phyloP scores from a whole-genome alignment of 2,329 filamentous ascomycete genomes.

The Colletotrichum phormii region DNA sequence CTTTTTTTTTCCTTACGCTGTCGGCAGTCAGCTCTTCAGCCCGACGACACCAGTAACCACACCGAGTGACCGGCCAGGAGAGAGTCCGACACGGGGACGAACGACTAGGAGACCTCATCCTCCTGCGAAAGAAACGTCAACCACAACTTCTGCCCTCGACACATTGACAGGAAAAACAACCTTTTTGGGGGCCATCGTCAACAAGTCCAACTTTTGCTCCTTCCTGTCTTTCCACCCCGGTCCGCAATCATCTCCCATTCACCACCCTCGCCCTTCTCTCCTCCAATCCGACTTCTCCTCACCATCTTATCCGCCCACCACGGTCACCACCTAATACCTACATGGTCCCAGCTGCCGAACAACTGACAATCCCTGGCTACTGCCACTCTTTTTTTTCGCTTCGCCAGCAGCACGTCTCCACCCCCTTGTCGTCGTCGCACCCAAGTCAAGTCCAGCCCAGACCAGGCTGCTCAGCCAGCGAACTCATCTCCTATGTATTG shows the following conservation, averaged over 20 bases:
- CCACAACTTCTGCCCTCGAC: not conserved
- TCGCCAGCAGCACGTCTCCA: constrained; percentile 20
- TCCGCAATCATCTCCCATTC: constrained; percentile 32
- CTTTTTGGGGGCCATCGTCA: not conserved
- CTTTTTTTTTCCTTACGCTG: not conserved
- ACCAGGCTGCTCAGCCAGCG: constrained; percentile 34
- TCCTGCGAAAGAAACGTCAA: not conserved
- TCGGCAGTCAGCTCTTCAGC: constrained; percentile 9
- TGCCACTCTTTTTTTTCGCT: constrained; percentile 28
- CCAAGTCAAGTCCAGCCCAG: constrained; percentile 33
- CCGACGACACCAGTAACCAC: not conserved
- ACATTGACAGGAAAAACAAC: not conserved
- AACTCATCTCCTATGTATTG: constrained; percentile 36
- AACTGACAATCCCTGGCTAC: constrained; percentile 33
- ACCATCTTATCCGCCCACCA: constrained; percentile 22
- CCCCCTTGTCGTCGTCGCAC: constrained; percentile 24
- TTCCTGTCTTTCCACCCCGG: constrained; percentile 12
- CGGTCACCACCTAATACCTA: constrained; percentile 12
- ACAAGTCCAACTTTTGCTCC: not conserved
- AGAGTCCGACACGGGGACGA: not conserved
- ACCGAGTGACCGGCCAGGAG: not conserved
- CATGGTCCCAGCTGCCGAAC: constrained; percentile 32
- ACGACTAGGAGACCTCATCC: not conserved
- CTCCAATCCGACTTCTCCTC: not conserved
- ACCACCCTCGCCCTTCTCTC: constrained; percentile 20